Evolutionary conservation across 805 yeast species (phyloP).

Genomic region (Blastobotrys chiropterorum): DNA sequence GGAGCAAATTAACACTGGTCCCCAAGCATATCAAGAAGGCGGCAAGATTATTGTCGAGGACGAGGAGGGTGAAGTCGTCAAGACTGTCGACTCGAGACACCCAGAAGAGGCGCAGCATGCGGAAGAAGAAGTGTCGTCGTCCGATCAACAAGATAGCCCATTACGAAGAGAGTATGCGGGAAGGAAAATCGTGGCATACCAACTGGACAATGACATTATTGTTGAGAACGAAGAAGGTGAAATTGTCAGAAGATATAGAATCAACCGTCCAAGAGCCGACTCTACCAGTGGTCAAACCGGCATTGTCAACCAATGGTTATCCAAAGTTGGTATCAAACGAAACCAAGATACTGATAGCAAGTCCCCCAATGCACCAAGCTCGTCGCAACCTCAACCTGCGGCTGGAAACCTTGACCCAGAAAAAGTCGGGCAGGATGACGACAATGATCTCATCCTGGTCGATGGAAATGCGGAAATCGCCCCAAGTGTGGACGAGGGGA

Average conservation of each 20-base stretch:
- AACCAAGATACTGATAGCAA: constrained; percentile 17
- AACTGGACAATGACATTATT: constrained; percentile 67
- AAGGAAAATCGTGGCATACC: constrained; percentile 61
- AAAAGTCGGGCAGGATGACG: constrained; percentile 22
- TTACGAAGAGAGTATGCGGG: constrained; percentile 1
- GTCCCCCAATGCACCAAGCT: constrained; percentile 5
- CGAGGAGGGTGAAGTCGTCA: constrained; percentile 73
- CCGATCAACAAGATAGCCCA: not conserved
- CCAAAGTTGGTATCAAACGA: constrained; percentile 47
- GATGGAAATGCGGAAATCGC: constrained; percentile 14
- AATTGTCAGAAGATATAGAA: constrained; percentile 71
- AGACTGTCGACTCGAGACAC: constrained; percentile 35
- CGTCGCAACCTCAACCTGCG: not conserved
- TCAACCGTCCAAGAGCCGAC: constrained; percentile 35
- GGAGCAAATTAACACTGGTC: constrained; percentile 21
- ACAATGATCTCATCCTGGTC: constrained; percentile 24
- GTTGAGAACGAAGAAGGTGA: constrained; percentile 93
- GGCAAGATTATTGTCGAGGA: constrained; percentile 69
- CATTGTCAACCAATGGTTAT: constrained; percentile 39
- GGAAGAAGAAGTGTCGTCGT: not conserved
- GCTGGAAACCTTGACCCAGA: not conserved
- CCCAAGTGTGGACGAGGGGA: constrained; percentile 22
- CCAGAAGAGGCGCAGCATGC: not conserved
- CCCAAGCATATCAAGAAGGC: constrained; percentile 64
- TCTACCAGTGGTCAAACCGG: not conserved